A percentile compares a stretch with the other conserved stretches of the same genome.
phyloP scores from a whole-genome alignment of 148 eudicot species.

The Hydrangea macrophylla region DNA sequence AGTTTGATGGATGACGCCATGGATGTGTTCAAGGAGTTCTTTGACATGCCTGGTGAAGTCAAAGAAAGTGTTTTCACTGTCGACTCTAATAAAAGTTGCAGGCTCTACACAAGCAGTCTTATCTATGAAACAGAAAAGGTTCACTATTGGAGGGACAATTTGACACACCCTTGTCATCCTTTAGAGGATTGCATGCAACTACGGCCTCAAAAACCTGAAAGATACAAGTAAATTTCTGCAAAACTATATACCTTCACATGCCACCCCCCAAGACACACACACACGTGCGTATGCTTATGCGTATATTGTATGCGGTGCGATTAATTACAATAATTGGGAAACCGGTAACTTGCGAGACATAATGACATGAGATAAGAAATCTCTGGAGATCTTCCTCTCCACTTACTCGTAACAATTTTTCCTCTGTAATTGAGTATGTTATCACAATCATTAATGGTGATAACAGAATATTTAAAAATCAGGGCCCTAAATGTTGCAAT shows the following conservation, averaged over 20 bases:
- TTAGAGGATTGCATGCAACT: constrained; percentile 13
- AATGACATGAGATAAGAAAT: too few relatives aligned
- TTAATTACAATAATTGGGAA: too few relatives aligned
- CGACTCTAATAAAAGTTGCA: constrained; percentile 24
- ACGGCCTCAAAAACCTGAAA: constrained; percentile 29
- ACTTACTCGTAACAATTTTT: too few relatives aligned
- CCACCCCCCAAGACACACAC: too few relatives aligned
- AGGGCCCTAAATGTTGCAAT: too few relatives aligned
- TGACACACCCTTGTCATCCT: constrained; percentile 25
- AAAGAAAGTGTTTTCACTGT: constrained; percentile 11
- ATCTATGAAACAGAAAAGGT: constrained; percentile 21
- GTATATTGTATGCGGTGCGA: too few relatives aligned
- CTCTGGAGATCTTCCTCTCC: too few relatives aligned
- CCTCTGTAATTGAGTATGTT: too few relatives aligned
- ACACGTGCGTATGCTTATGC: background rate
- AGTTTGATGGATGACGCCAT: constrained; percentile 14
- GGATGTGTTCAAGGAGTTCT: constrained; percentile 17
- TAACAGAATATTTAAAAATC: too few relatives aligned
- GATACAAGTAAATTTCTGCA: constrained; percentile 26
- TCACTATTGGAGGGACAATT: constrained; percentile 38
- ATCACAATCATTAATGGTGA: too few relatives aligned
- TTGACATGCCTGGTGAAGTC: constrained; percentile 17
- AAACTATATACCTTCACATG: background rate
- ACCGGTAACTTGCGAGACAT: too few relatives aligned
- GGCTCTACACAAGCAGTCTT: constrained; percentile 39